Conservation (phyloP, 2,329 filamentous ascomycete species). For the Pseudogymnoascus sp. region DNA sequence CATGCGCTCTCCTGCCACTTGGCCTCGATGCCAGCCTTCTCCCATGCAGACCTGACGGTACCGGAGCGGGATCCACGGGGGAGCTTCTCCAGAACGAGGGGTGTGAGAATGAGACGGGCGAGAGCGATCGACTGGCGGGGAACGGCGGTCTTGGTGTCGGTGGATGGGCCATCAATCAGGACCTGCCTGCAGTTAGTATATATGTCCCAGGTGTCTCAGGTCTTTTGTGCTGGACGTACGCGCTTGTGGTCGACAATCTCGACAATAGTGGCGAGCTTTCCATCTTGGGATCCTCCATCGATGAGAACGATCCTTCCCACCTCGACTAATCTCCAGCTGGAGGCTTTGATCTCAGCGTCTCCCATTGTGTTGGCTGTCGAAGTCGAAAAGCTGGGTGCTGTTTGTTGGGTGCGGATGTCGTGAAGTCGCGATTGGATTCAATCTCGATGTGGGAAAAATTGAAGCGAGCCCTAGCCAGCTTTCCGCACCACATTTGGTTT, state of each 20-base stretch:
- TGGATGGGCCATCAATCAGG: constrained; percentile 89
- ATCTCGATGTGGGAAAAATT: constrained; percentile 10
- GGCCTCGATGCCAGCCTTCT: constrained; percentile 79
- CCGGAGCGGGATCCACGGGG: constrained; percentile 77
- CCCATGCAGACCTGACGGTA: constrained; percentile 80
- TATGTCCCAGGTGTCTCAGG: constrained; percentile 12
- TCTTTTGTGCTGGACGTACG: constrained; percentile 55
- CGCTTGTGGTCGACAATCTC: constrained; percentile 99
- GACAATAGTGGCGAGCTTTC: constrained; percentile 87
- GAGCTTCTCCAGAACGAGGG: constrained; percentile 77
- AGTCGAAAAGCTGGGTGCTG: constrained; percentile 9
- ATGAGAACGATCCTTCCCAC: constrained; percentile 95
- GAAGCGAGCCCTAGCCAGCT: constrained; percentile 10
- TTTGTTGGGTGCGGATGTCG: constrained; percentile 10
- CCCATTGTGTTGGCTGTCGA: constrained; percentile 60
- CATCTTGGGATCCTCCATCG: constrained; percentile 67
- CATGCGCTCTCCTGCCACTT: constrained; percentile 89
- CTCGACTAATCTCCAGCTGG: constrained; percentile 93
- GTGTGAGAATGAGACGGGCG: constrained; percentile 77
- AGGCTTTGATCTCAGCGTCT: constrained; percentile 72
- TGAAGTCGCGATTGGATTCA: constrained; percentile 9
- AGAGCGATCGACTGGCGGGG: constrained; percentile 82
- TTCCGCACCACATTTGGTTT: constrained; percentile 8
- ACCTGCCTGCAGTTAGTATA: constrained; percentile 49
- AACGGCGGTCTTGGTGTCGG: constrained; percentile 68